These are phyloP conservation scores for Tulasnella sp. DNA, from an alignment of 768 basidiomycete species.

Conservation along the genomic window DNA sequence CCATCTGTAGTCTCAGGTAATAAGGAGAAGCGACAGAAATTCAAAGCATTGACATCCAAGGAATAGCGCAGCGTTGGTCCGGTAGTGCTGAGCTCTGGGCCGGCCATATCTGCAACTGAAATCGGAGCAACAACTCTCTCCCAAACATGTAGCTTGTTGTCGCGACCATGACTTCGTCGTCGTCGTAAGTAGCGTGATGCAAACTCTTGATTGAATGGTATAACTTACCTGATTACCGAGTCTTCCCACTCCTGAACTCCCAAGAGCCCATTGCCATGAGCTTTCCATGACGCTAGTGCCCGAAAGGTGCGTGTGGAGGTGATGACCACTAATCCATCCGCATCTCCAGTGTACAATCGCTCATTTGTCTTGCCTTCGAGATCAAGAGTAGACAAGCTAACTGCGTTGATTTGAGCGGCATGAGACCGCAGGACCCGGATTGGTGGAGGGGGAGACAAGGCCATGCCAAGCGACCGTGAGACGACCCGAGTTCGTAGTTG, in stretches of 20 bases:
- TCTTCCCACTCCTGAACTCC: conserved; percentile 75
- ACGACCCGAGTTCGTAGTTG: background rate
- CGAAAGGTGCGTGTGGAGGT: conserved; percentile 78
- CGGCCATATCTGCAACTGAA: conserved; percentile 59
- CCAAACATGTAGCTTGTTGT: conserved; percentile 86
- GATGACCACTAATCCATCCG: conserved; percentile 72
- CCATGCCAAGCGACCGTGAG: conserved; percentile 14
- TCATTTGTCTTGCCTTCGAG: conserved; percentile 51
- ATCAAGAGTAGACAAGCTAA: conserved; percentile 64
- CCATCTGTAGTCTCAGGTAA: conserved; percentile 44
- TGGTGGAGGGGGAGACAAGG: conserved; percentile 50
- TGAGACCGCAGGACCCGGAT: conserved; percentile 78
- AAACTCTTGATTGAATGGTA: background rate
- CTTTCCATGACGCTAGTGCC: conserved; percentile 72
- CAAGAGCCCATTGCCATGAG: conserved; percentile 77
- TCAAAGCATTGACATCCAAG: conserved; percentile 89
- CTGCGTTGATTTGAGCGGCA: conserved; percentile 58
- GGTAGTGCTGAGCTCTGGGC: conserved; percentile 51
- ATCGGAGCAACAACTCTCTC: conserved; percentile 53
- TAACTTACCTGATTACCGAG: conserved; percentile 74
- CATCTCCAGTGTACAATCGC: conserved; percentile 85
- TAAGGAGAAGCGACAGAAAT: conserved; percentile 89
- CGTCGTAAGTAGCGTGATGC: background rate
- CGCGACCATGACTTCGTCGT: conserved; percentile 69
- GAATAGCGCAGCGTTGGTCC: conserved; percentile 63